Evolutionary conservation across 345 rosid species (phyloP).

Genomic region (Gossypium ekmanianum): DNA sequence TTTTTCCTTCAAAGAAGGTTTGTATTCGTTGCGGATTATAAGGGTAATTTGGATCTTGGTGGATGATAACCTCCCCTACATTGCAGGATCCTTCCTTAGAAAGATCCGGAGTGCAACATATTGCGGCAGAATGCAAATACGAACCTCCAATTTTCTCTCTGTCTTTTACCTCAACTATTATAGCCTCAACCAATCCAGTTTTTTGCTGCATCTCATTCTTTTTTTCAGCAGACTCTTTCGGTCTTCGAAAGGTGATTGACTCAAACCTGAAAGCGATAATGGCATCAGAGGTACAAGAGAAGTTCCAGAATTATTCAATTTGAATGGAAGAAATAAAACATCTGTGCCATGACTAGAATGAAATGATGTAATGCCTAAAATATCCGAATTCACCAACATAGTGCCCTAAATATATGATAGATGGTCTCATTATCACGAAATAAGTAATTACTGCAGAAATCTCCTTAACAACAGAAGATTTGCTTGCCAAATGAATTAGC

Average conservation of each 20-base stretch:
- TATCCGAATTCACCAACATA: background rate
- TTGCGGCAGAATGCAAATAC: conserved; percentile 37
- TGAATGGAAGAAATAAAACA: background rate
- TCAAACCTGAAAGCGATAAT: conserved; percentile 56
- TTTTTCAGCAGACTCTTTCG: conserved; percentile 64
- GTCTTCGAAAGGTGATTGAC: conserved; percentile 68
- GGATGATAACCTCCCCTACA: conserved; percentile 76
- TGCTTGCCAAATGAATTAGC: background rate
- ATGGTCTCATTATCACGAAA: background rate
- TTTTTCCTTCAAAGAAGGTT: conserved; percentile 55
- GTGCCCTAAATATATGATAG: background rate
- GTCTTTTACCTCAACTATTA: conserved; percentile 77
- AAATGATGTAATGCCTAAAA: background rate
- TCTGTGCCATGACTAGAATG: background rate
- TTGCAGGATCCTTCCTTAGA: conserved; percentile 51
- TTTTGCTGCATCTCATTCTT: conserved; percentile 64
- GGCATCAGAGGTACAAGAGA: background rate
- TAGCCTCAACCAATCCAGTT: conserved; percentile 79
- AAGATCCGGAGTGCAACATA: conserved; percentile 63
- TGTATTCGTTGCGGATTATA: conserved; percentile 71
- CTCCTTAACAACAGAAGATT: background rate
- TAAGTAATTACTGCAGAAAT: background rate
- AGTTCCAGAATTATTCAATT: background rate
- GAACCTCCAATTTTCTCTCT: conserved; percentile 71
- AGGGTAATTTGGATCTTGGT: conserved; percentile 40